Evolutionary conservation across 1,284 basidiomycete genomes (phyloP), one percentile per base, ranked within the genome.

Genomic region (Filobasidium uniguttulatum): DNA sequence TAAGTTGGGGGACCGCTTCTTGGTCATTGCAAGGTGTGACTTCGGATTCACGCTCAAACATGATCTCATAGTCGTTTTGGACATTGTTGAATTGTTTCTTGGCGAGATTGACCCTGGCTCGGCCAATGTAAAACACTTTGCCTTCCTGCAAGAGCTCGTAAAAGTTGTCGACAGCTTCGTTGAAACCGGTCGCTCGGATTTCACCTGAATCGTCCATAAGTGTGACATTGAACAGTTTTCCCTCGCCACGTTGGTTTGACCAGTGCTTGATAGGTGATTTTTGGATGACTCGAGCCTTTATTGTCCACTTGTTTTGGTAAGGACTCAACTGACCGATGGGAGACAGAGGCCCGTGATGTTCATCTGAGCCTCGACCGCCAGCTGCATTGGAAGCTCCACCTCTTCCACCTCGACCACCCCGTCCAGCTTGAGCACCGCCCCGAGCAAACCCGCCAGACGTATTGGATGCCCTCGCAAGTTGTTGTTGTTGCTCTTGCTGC

Each of bases 281-380:
- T 60, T 85, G 79, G 2, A 81, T 86, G 41, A 96, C 88, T 45
- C 89, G 82, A 22, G 89, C 94, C 66, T 90, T 91, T 75, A 98
- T 96, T 3, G 86, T 93, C 93, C 90, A 94, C 26, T 90, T 91
- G 72, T 94, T 97, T 69, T 94, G 88, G 66, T 97, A 98, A 6
- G 93, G 94, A 60, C 85, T 93, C 44, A 98, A 77, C 5, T 83
- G 85, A 63, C 96, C 91, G 60, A 98, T 98, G 3, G 91, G 91
- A 67, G 79, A 85, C 52, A 81, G 75, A 57, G 74, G 79, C 55
- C 63, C 68, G 59, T n/a, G 53, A 60, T 52, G 60, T 67, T 46
- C 47, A 10, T 49, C 47, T 19, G 51, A 50, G 14, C 48, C 43
- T 37, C 57, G 23, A 20, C 52, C 60, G 43, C 52, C 56, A 55